A percentile compares a stretch with the other conserved stretches of the same genome.
Conservation (phyloP, 2,329 filamentous ascomycete genomes). For the Huntiella decipiens region DNA sequence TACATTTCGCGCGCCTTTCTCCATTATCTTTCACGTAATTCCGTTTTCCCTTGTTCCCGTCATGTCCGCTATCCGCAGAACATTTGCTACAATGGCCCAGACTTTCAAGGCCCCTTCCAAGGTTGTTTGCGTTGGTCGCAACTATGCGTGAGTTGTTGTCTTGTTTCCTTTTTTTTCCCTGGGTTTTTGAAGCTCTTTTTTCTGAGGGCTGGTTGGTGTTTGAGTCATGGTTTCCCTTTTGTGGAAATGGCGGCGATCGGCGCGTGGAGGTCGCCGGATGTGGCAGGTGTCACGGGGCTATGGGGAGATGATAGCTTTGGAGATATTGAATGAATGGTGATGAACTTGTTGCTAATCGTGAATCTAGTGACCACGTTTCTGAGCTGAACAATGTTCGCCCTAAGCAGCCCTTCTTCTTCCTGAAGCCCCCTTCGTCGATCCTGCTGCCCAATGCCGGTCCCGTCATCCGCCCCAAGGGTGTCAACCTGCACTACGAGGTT, state of each 20-base stretch:
- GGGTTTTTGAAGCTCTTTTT: no score
- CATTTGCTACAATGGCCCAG: slow-evolving; percentile 22
- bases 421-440: slow-evolving; percentile 81
- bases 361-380: slow-evolving; percentile 63
- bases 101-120: slow-evolving; percentile 42
- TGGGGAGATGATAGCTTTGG: no score
- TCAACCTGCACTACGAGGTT: slow-evolving; percentile 84
- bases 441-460: slow-evolving; percentile 61
- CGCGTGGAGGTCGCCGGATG: no score
- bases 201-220: no score
- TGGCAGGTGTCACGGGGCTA: no score
- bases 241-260: no score
- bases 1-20: no score
- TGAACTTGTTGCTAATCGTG: not conserved
- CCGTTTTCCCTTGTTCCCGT: no score
- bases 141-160: slow-evolving; percentile 59
- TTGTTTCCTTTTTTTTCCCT: slow-evolving; percentile 11
- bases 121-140: slow-evolving; percentile 83
- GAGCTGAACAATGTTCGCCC: slow-evolving; percentile 77
- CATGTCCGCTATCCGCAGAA: slow-evolving; percentile 22
- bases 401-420: slow-evolving; percentile 97
- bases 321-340: not conserved
- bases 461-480: slow-evolving; percentile 62
- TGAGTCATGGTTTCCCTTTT: no score
- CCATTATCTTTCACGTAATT: no score